phyloP scores from a whole-genome alignment of 2,329 filamentous ascomycete species.

The Clarireedia monteithiana region DNA sequence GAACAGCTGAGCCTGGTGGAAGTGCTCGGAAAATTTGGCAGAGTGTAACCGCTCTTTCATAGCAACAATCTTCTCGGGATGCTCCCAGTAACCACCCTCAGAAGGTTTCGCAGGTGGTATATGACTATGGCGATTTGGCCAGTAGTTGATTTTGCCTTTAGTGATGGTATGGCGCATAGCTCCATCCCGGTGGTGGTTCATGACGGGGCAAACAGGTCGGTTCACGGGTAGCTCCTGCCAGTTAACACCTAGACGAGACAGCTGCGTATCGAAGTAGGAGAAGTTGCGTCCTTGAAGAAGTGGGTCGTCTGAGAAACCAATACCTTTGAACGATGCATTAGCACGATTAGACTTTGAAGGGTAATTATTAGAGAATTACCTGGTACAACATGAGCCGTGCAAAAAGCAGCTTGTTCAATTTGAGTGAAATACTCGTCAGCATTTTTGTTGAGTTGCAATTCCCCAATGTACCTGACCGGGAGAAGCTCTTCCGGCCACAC shows the following conservation, averaged over 20 bases:
- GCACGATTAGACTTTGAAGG: constrained; percentile 19
- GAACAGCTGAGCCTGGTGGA: constrained; percentile 72
- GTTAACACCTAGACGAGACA: constrained; percentile 63
- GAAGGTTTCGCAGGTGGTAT: constrained; percentile 52
- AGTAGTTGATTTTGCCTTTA: constrained; percentile 69
- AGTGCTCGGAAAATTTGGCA: constrained; percentile 71
- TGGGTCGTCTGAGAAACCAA: constrained; percentile 70
- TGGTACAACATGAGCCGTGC: constrained; percentile 70
- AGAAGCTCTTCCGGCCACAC: constrained; percentile 74
- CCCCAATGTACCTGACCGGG: constrained; percentile 69
- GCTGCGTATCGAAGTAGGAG: constrained; percentile 59
- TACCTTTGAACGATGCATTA: constrained; percentile 36
- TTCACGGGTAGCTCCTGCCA: constrained; percentile 75
- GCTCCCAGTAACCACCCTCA: constrained; percentile 64
- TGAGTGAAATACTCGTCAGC: constrained; percentile 76
- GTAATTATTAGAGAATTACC: constrained; percentile 53
- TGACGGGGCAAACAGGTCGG: constrained; percentile 63
- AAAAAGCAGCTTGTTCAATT: constrained; percentile 78
- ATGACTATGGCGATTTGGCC: constrained; percentile 63
- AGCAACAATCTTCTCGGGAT: constrained; percentile 55
- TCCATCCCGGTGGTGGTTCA: constrained; percentile 73
- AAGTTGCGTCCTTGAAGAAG: constrained; percentile 67
- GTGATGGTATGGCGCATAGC: constrained; percentile 65
- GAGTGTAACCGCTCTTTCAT: constrained; percentile 64
- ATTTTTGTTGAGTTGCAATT: constrained; percentile 73